Base-by-base conservation (phyloP, 1,139 yeast species). In the Magnusiomyces suaveolens region DNA sequence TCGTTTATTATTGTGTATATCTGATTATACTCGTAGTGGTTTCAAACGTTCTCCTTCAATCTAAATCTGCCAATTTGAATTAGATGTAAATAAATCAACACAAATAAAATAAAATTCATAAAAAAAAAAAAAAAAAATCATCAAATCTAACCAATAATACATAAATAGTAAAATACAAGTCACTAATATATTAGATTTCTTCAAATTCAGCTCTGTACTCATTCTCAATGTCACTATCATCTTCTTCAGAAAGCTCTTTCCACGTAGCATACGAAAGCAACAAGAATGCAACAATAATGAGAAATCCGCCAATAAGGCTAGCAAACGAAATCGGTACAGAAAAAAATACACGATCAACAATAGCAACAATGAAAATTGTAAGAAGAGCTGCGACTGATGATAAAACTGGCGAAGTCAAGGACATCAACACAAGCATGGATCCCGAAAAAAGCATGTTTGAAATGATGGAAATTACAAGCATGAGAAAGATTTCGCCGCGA, bases 361-460 rank as follows among this genome's bases (percentile, higher is more conserved):
- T 54, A 0, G 96, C 95, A 49, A 88, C 94, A 57, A 87, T 70
- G 61, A 87, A 78, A 23, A 89, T 88, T 0, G 95, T 86, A 53
- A 87, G 73, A 56, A 88, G 70, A 0, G 95, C 82, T 44, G 92
- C 84, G 12, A 88, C 96, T 0, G 92, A 82, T 1, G 95, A 84
- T 52, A 88, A 74, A 1, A 88, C 95, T 0, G 96, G 96, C 18
- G 87, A 82, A 0, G 96, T 88, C 57, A 88, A 75, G 0, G 95
- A 84, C 85, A 87, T 86, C 60, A 88, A 73, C 1, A 89, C 78
- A 59, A 88, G 75, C 63, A 88, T 87, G 46, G 85, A 75, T 2
- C 87, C 85, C 49, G 88, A 83, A 66, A 86, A 88, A 1, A 79
- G 62, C 60, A 86, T 73, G 66, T 88, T 88, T 21, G 85, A 76